Base-by-base conservation (phyloP, 2,329 filamentous ascomycete genomes). In the Dactylellina leptospora region DNA sequence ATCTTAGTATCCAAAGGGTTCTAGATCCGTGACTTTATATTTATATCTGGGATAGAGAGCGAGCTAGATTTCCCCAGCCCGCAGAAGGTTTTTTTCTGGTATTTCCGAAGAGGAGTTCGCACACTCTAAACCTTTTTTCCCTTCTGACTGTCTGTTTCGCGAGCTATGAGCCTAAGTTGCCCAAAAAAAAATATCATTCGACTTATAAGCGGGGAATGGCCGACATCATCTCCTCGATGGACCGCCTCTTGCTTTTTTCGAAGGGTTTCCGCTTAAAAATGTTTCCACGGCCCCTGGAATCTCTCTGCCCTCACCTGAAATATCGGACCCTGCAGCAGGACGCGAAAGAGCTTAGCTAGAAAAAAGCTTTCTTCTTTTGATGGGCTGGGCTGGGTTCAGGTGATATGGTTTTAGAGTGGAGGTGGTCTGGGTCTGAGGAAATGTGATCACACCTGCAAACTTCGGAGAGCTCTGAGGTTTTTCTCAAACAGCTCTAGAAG, bases 381-480 rank as follows among this genome's bases (percentile, higher is more conserved):
- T n/a, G 8, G 11, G 20, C 6, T 28, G 42, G 9, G n/a, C n/a
- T n/a, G 10, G 42, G 60, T 45, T 47, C 61, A 58, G 51, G 42
- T 66, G 61, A 64, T 66, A 51, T 20, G 42, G 25, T 62, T 53
- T 38, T 16, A 40, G 22, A 27, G 51, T 47, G 51, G 25, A 48
- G 25, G 44, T 42, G 20, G 56, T 36, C 22, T 20, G 9, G 3
- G 40, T 18, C 40, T 42, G 42, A 53, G 58, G 25, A 33, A 70
- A 72, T 64, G 53, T 64, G 68, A 64, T 64, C 68, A 71, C 51
- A 38, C 66, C 13, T 13, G 38, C 40, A 42, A 23, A 28, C 36
- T 40, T 16, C 27, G 50, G 50, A 53, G 66, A 72, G 68, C 68
- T 72, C 68, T 54, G 59, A 53, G 53, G 44, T 45, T 45, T 22